Percentiles rank a stretch among this genome's conserved stretches.
Evolutionary conservation across 805 yeast genomes (phyloP).

Genomic region (Candida adriatica): DNA sequence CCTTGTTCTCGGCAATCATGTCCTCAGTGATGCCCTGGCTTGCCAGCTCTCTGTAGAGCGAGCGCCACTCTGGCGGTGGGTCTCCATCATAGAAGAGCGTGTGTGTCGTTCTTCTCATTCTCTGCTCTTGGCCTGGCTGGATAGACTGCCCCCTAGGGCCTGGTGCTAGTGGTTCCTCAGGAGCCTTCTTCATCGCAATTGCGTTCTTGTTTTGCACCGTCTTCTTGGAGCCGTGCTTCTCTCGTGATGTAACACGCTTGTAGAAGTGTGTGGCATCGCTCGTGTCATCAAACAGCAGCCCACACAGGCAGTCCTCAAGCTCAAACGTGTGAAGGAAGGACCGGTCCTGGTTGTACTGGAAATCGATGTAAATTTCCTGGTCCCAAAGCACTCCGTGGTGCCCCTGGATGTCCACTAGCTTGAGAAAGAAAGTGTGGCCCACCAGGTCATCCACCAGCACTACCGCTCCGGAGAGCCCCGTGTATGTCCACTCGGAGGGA

Average conservation of each 20-base stretch:
- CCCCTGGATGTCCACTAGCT: slow-evolving; percentile 79
- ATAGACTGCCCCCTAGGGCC: slow-evolving; percentile 24
- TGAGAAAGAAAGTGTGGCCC: slow-evolving; percentile 88
- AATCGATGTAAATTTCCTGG: slow-evolving; percentile 85
- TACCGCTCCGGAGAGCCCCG: slow-evolving; percentile 86
- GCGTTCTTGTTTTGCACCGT: slow-evolving; percentile 86
- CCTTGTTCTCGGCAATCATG: slow-evolving; percentile 81
- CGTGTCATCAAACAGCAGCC: slow-evolving; percentile 83
- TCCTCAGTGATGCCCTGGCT: slow-evolving; percentile 79
- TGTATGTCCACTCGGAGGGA: slow-evolving; percentile 72
- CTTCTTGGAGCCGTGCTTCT: slow-evolving; percentile 80
- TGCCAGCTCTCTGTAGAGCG: slow-evolving; percentile 64
- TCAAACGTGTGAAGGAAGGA: slow-evolving; percentile 94
- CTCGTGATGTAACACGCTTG: slow-evolving; percentile 67
- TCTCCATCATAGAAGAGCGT: slow-evolving; percentile 65
- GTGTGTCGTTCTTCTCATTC: slow-evolving; percentile 51
- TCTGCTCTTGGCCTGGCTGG: slow-evolving; percentile 36
- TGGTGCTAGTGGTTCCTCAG: slow-evolving; percentile 25
- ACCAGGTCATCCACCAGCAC: slow-evolving; percentile 86
- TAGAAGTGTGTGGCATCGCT: slow-evolving; percentile 80
- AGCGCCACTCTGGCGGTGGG: slow-evolving; percentile 83
- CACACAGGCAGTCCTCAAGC: slow-evolving; percentile 81
- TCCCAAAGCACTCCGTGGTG: slow-evolving; percentile 92
- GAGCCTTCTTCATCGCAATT: slow-evolving; percentile 60
- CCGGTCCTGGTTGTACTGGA: slow-evolving; percentile 88